Conservation (phyloP, 805 yeast species). For the Priceomyces haplophilus region DNA sequence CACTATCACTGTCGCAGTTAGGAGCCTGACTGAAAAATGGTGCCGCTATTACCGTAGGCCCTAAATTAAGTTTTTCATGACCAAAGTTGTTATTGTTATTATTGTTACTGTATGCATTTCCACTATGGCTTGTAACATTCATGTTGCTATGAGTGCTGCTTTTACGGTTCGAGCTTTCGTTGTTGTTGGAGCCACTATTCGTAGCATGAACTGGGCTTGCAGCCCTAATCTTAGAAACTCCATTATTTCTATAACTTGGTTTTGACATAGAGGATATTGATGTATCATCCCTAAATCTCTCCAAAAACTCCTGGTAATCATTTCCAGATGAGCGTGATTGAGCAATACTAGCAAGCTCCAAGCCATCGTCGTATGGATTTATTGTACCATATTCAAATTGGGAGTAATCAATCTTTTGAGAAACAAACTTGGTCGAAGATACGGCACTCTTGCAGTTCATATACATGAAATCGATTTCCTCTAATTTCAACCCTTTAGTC, state of each 20-base stretch:
- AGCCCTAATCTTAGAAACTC: not conserved
- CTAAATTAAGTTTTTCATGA: not conserved
- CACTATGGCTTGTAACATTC: not conserved
- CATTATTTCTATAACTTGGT: conserved; percentile 3
- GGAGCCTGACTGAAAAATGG: conserved; percentile 41
- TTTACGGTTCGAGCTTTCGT: not conserved
- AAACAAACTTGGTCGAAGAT: conserved; percentile 45
- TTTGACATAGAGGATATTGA: conserved; percentile 2
- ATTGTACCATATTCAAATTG: conserved; percentile 6
- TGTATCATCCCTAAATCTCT: conserved; percentile 10
- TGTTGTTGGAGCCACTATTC: not conserved
- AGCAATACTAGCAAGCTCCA: conserved; percentile 1
- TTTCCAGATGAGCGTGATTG: conserved; percentile 6
- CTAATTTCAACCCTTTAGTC: conserved; percentile 75
- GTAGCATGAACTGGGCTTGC: not conserved
- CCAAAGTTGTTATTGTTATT: not conserved
- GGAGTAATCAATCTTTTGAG: conserved; percentile 33
- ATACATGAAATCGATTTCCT: conserved; percentile 77
- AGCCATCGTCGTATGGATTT: conserved; percentile 1
- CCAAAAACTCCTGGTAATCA: conserved; percentile 20
- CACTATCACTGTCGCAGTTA: conserved; percentile 26
- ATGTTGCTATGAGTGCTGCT: not conserved
- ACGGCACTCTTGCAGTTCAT: conserved; percentile 55
- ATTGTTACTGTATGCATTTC: not conserved
- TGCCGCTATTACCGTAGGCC: conserved; percentile 29